Evolutionary conservation across 2,329 filamentous ascomycete species (phyloP).

Genomic region (Juglanconis juglandina): DNA sequence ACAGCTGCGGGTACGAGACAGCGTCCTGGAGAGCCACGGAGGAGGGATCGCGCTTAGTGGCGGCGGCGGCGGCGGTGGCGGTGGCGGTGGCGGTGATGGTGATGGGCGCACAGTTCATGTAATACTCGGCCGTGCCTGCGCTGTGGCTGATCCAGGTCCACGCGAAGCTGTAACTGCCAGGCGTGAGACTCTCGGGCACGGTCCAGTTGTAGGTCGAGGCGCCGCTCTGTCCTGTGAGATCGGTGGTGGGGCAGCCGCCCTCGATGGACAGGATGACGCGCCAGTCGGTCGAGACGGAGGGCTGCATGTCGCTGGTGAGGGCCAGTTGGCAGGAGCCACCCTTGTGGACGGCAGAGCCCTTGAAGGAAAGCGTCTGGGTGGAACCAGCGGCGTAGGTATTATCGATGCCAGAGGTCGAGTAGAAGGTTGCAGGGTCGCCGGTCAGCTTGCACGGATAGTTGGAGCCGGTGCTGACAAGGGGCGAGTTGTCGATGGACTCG

Average conservation of each 20-base stretch:
- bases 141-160: constrained; percentile 78
- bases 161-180: constrained; percentile 61
- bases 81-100: constrained; percentile 43
- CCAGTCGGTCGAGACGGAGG: constrained; percentile 63
- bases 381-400: constrained; percentile 62
- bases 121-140: constrained; percentile 73
- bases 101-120: constrained; percentile 79
- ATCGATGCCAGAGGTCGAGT: constrained; percentile 46
- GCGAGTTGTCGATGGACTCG: constrained; percentile 62
- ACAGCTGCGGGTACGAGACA: constrained; percentile 37
- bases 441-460: constrained; percentile 70
- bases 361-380: constrained; percentile 60
- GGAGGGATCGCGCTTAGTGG: not conserved
- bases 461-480: constrained; percentile 56
- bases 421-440: constrained; percentile 50
- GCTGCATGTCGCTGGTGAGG: constrained; percentile 69
- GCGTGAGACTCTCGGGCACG: constrained; percentile 60
- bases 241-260: constrained; percentile 48
- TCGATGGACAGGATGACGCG: constrained; percentile 62
- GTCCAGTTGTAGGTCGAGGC: constrained; percentile 59
- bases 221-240: constrained; percentile 22
- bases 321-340: constrained; percentile 77
- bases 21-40: not conserved
- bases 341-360: constrained; percentile 59
- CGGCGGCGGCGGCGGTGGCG: too few species aligned